A percentile compares a stretch with the other conserved stretches of the same genome.
Evolutionary conservation across 495 filamentous ascomycete genomes (phyloP).

Genomic region (Hypomontagnella submonticulosa): DNA sequence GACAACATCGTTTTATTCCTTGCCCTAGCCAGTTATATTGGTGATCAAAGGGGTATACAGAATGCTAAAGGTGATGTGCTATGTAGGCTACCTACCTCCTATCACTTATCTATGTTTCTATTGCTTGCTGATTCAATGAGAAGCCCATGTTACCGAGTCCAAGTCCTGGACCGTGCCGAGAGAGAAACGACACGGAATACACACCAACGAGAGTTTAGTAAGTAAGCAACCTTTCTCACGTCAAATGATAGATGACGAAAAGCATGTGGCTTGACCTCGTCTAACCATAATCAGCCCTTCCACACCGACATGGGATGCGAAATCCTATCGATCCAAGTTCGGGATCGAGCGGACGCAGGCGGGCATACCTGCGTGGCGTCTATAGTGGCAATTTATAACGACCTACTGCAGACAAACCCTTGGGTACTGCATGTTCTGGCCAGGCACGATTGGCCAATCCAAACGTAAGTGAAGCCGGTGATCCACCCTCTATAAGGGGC

Average conservation of each 20-base stretch:
- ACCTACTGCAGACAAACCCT: slow-evolving; percentile 48
- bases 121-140: slow-evolving; percentile 12
- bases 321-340: slow-evolving; percentile 56
- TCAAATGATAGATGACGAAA: slow-evolving; percentile 4
- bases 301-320: slow-evolving; percentile 60
- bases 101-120: not conserved
- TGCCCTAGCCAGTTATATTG: slow-evolving; percentile 63
- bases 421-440: slow-evolving; percentile 47
- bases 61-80: slow-evolving; percentile 59
- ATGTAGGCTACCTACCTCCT: slow-evolving; percentile 47
- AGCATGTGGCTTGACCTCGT: not conserved
- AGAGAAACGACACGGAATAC: slow-evolving; percentile 59
- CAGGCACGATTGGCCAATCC: slow-evolving; percentile 54
- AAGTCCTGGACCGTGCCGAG: slow-evolving; percentile 53
- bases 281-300: slow-evolving; percentile 49
- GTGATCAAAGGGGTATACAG: slow-evolving; percentile 60
- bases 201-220: slow-evolving; percentile 54
- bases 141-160: slow-evolving; percentile 60
- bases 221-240: not conserved
- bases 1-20: slow-evolving; percentile 63
- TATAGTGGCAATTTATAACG: slow-evolving; percentile 54
- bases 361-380: slow-evolving; percentile 57
- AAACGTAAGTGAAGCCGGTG: slow-evolving; percentile 50
- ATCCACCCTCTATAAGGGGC: not conserved
- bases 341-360: slow-evolving; percentile 50